These are phyloP conservation scores for Lotmaria passim DNA, from an alignment of 208 protist genomes.

Conservation along the genomic window DNA sequence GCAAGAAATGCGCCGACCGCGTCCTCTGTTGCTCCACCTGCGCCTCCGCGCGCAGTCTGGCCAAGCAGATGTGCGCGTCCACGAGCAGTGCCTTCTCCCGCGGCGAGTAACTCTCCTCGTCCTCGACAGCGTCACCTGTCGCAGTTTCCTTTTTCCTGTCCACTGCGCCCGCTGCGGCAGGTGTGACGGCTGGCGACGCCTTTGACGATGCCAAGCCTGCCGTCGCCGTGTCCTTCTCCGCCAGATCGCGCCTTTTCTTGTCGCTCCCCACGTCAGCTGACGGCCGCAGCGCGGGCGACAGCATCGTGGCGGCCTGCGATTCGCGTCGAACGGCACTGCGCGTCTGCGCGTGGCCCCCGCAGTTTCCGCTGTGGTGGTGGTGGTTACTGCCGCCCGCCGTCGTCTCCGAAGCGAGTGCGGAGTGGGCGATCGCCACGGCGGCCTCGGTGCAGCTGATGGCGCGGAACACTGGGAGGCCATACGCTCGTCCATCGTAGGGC, in stretches of 20 bases:
- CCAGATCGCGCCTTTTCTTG: background rate
- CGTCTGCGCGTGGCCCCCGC: background rate
- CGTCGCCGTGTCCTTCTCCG: background rate
- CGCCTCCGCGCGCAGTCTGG: constrained; percentile 4
- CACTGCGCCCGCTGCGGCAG: background rate
- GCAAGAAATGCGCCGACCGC: background rate
- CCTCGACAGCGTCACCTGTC: background rate
- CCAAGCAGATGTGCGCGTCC: constrained; percentile 26
- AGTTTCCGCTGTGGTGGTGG: background rate
- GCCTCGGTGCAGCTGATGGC: constrained; percentile 14
- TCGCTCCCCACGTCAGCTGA: background rate
- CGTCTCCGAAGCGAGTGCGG: background rate
- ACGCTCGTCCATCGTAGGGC: constrained; percentile 56
- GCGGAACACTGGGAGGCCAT: constrained; percentile 35
- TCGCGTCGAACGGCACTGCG: background rate
- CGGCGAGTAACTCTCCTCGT: constrained; percentile 12
- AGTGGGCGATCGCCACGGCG: constrained; percentile 5
- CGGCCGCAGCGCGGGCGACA: background rate
- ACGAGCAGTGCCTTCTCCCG: constrained; percentile 21
- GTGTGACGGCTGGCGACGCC: background rate
- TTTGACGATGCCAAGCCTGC: background rate
- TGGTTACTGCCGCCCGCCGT: background rate
- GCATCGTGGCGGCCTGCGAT: background rate
- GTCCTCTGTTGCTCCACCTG: constrained; percentile 3
- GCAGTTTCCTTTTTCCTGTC: background rate